Evolutionary conservation across 2,329 filamentous ascomycete genomes (phyloP), one percentile per base, ranked within the genome.

Genomic region (Chaetomium globosum): DNA sequence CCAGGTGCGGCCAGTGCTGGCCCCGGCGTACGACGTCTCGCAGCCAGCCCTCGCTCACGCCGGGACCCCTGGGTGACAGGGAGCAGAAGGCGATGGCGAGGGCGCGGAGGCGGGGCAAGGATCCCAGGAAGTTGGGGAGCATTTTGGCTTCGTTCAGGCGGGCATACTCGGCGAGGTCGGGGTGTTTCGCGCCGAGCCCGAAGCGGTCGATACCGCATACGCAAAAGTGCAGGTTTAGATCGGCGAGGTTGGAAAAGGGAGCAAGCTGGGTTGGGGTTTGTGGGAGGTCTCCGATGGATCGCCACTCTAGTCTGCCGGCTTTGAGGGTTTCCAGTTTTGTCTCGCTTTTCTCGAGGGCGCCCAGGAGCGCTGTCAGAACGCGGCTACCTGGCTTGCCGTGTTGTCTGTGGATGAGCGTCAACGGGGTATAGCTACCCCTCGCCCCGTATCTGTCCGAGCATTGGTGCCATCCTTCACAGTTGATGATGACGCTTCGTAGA

Each of bases 1-100:
- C 12, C 21, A 57, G n/a, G 4, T 16, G 23, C 54, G 54, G 54
- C 54, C 54, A 57, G 36, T 12, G 36, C 1, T 46, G 54, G 0
- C 21, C 54, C 13, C 12, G 21, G 5, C 12, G n/a, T 4, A 57
- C 9, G 1, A 57, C 21, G 19, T 57, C 28, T 7, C 26, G 10
- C 23, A 57, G 13, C 33, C 33, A 26, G 1, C 7, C 46, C 21
- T 23, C 21, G 46, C 21, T 21, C 21, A 21, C 10, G 7, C 46
- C 21, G n/a, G n/a, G 7, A 4, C n/a, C 10, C 5, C 19, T 23
- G 21, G 46, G 21, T 7, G n/a, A 4, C 46, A 46, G 9, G 54
- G 9, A 56, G n/a, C 54, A 57, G 10, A 57, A 57, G 7, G 33
- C 26, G 21, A 57, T 28, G 21, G 33, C 33, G 9, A 57, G 36